Percentiles rank a stretch among this genome's conserved stretches.
Evolutionary conservation across 2,329 filamentous ascomycete genomes (phyloP).

Genomic region (Stagonosporopsis tanaceti): DNA sequence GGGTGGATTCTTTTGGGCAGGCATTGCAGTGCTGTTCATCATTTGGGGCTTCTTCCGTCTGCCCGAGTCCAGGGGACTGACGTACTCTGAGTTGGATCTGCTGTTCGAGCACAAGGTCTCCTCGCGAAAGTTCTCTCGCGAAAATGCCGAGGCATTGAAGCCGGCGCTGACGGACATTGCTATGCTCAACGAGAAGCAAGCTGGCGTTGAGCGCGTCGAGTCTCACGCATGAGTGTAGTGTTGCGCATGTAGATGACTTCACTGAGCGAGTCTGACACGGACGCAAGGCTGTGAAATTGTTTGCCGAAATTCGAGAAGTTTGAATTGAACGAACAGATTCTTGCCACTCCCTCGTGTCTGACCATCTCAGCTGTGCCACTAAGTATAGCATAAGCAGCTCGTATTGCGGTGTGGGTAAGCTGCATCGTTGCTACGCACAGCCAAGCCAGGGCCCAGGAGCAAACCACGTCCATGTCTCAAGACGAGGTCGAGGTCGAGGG

Average conservation of each 20-base stretch:
- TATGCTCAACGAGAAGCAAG: slow-evolving; percentile 30
- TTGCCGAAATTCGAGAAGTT: not conserved
- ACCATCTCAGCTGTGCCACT: slow-evolving; percentile 10
- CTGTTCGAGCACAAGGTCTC: slow-evolving; percentile 35
- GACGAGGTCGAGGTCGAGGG: slow-evolving; percentile 9
- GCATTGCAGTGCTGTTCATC: slow-evolving; percentile 29
- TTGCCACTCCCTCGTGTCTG: not conserved
- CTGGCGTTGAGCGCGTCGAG: slow-evolving; percentile 26
- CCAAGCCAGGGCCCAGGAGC: slow-evolving; percentile 13
- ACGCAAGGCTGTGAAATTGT: not conserved
- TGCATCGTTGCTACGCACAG: not conserved
- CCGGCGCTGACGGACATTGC: slow-evolving; percentile 28
- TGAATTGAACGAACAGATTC: slow-evolving; percentile 3
- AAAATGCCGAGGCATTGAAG: slow-evolving; percentile 29
- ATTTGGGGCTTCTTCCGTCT: slow-evolving; percentile 36
- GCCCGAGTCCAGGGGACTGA: slow-evolving; percentile 32
- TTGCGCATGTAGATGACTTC: not conserved
- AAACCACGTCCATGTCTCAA: slow-evolving; percentile 1
- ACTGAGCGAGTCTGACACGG: not conserved
- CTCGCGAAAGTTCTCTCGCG: slow-evolving; percentile 34
- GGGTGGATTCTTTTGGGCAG: slow-evolving; percentile 36
- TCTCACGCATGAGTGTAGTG: slow-evolving; percentile 17
- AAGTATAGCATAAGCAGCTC: slow-evolving; percentile 10
- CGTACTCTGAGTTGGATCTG: slow-evolving; percentile 34
- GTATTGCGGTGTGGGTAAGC: slow-evolving; percentile 6